These are phyloP conservation scores for Neurospora hispaniola DNA, from an alignment of 495 filamentous ascomycete species.

Conservation along the genomic window DNA sequence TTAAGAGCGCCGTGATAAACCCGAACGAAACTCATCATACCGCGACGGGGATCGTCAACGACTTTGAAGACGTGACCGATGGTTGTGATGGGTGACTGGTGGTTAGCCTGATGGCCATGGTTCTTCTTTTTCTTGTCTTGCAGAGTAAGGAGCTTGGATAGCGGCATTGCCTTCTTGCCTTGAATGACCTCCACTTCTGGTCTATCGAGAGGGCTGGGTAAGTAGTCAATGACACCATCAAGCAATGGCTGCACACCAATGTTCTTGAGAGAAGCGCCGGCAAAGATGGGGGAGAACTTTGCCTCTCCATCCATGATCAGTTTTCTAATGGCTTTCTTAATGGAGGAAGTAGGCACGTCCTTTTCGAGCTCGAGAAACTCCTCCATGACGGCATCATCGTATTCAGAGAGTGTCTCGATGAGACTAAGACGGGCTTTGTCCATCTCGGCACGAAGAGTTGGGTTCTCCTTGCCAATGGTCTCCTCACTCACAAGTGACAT, in stretches of 20 bases:
- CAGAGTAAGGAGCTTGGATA: conserved; percentile 41
- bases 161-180: conserved; percentile 41
- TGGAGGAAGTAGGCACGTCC: conserved; percentile 54
- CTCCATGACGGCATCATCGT: conserved; percentile 79
- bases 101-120: conserved; percentile 27
- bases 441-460: conserved; percentile 55
- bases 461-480: conserved; percentile 22
- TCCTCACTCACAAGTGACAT: conserved; percentile 43
- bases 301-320: conserved; percentile 52
- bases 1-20: conserved; percentile 80
- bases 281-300: conserved; percentile 75
- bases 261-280: conserved; percentile 85
- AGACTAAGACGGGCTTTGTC: conserved; percentile 64
- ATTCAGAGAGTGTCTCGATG: conserved; percentile 73
- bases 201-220: conserved; percentile 73
- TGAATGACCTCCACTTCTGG: conserved; percentile 69
- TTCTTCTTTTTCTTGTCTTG: conserved; percentile 39
- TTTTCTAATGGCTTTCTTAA: conserved; percentile 64
- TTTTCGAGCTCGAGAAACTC: conserved; percentile 67
- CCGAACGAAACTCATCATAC: conserved; percentile 83
- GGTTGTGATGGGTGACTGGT: conserved; percentile 45
- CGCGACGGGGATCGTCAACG: conserved; percentile 74
- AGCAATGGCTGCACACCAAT: conserved; percentile 90
- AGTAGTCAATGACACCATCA: conserved; percentile 74
- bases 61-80: conserved; percentile 96